These are phyloP conservation scores for Exophiala aquamarina DNA, from an alignment of 2,329 filamentous ascomycete genomes.

Conservation along the genomic window DNA sequence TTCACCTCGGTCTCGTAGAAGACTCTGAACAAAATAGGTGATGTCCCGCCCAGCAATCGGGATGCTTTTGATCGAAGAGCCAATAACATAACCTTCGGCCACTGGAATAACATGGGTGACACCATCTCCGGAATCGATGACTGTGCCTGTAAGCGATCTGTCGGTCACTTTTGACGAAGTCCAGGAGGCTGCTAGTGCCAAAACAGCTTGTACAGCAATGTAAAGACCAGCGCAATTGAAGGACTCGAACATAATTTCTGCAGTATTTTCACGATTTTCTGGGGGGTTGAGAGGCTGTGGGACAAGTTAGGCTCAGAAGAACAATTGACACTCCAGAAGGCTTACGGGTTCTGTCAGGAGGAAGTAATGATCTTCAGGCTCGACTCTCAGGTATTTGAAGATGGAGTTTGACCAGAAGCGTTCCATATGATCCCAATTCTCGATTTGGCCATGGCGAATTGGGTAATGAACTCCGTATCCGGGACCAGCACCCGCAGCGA, in stretches of 20 bases:
- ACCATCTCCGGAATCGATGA: slow-evolving; percentile 98
- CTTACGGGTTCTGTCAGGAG: slow-evolving; percentile 92
- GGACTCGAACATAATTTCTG: slow-evolving; percentile 99
- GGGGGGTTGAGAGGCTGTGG: slow-evolving; percentile 88
- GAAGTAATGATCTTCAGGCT: slow-evolving; percentile 98
- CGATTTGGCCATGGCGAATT: slow-evolving; percentile 95
- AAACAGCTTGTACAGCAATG: slow-evolving; percentile 95
- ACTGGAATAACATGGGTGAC: slow-evolving; percentile 99
- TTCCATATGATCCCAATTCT: slow-evolving; percentile 99
- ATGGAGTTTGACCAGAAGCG: slow-evolving; percentile 99
- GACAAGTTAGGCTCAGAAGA: slow-evolving; percentile 8
- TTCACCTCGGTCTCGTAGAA: slow-evolving; percentile 93
- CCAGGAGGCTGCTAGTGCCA: slow-evolving; percentile 96
- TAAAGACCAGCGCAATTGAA: slow-evolving; percentile 99
- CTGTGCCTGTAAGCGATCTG: slow-evolving; percentile 91
- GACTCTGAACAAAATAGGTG: slow-evolving; percentile 96
- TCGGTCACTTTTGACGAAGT: slow-evolving; percentile 98
- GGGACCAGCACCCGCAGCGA: slow-evolving; percentile 78
- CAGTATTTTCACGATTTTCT: slow-evolving; percentile 97
- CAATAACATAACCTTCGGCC: slow-evolving; percentile 97
- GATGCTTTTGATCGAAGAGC: slow-evolving; percentile 98
- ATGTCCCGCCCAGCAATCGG: slow-evolving; percentile 97
- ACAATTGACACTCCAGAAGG: slow-evolving; percentile 1
- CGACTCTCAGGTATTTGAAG: slow-evolving; percentile 97
- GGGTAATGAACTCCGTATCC: slow-evolving; percentile 97